These are phyloP conservation scores for Torulaspora quercuum DNA, from an alignment of 805 yeast genomes.

Conservation along the genomic window DNA sequence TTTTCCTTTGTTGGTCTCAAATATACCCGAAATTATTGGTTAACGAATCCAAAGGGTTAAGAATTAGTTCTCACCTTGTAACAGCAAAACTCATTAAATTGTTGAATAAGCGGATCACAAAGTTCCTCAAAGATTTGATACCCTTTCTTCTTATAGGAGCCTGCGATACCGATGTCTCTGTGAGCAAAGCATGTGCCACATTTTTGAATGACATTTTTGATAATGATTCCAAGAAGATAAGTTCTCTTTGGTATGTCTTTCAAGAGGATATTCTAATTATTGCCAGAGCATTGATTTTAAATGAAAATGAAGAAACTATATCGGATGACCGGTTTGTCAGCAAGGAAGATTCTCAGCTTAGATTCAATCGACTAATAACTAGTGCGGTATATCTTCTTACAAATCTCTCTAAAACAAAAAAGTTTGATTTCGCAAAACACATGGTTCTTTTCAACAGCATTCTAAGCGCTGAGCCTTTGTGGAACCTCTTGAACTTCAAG, in stretches of 20 bases:
- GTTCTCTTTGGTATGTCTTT: conserved; percentile 60
- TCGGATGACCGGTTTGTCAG: conserved; percentile 72
- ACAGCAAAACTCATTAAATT: conserved; percentile 52
- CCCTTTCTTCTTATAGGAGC: conserved; percentile 72
- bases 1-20: conserved; percentile 69
- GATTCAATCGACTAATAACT: conserved; percentile 56
- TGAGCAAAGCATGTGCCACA: conserved; percentile 47
- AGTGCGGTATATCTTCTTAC: conserved; percentile 50
- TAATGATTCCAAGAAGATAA: conserved; percentile 50
- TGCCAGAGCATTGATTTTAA: conserved; percentile 47
- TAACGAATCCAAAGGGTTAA: conserved; percentile 63
- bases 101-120: conserved; percentile 56
- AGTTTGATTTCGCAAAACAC: conserved; percentile 25
- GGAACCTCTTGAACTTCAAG: conserved; percentile 41
- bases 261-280: conserved; percentile 53
- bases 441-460: conserved; percentile 33
- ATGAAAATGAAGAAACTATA: conserved; percentile 59
- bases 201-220: conserved; percentile 55
- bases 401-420: conserved; percentile 20
- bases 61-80: conserved; percentile 59
- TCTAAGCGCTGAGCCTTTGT: conserved; percentile 42
- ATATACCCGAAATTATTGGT: conserved; percentile 74
- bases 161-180: conserved; percentile 66
- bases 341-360: conserved; percentile 60
- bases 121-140: conserved; percentile 64